Evolutionary conservation across 2,329 filamentous ascomycete species (phyloP), one percentile per base, ranked within the genome.

Genomic region (Fusarium napiforme): DNA sequence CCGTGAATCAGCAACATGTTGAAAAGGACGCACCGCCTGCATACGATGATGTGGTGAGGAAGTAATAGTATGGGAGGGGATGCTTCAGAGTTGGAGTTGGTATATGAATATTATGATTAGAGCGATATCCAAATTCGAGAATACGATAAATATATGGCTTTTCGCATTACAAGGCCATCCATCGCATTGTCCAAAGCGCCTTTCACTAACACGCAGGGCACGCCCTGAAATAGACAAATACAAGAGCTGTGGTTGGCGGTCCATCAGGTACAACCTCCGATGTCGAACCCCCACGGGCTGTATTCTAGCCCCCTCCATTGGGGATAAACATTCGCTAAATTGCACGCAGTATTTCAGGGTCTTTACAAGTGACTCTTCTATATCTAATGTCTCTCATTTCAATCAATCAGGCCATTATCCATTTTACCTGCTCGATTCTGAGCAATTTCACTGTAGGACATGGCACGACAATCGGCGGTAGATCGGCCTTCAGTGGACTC

Each of bases 221-320:
- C 50, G 69, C 59, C 45, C 36, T 52, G 52, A 23, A 47, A 55
- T 52, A 67, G 61, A 74, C 74, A 73, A 71, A 68, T 64, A 56
- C 34, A 37, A 23, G 43, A 75, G 36, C 69, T 68, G 49, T 67
- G 75, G 72, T 77, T 77, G 75, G 75, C 69, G 40, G 56, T 65
- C 42, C 43, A 57, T 40, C 28, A 23, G 39, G 26, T 67, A 30
- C 32, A 18, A 42, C 63, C 74, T 78, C 76, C 76, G 75, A 77
- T 78, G 71, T 77, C 76, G 75, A 76, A 76, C 77, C 55, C 71
- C 62, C 62, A 46, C 59, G 45, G 47, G 43, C 45, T 61, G 28
- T 49, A 16, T 16, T 70, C 67, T 37, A 70, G 40, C 67, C 58
- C 37, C 37, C 66, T 71, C 67, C 30, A 59, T 70, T 52, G n/a